These are phyloP conservation scores for Akanthomyces uredinophilus DNA, from an alignment of 2,329 filamentous ascomycete genomes.

Conservation along the genomic window DNA sequence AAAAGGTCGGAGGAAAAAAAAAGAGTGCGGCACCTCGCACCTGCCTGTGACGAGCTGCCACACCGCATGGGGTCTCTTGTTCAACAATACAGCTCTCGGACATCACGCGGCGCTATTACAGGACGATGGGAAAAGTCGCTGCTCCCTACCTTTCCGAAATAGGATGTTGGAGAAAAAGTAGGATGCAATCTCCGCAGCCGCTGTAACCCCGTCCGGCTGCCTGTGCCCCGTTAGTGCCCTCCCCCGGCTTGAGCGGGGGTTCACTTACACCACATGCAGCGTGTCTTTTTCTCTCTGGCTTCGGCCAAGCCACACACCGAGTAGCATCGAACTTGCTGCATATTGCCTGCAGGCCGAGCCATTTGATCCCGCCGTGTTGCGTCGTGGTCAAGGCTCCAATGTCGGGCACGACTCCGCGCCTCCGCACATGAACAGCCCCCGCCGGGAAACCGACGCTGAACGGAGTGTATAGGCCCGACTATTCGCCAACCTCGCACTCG, in stretches of 20 bases:
- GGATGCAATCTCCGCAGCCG: conserved; percentile 1
- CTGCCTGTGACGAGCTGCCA: not conserved
- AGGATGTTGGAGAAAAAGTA: not conserved
- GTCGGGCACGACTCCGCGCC: not conserved
- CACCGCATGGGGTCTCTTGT: not conserved
- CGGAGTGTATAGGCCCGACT: not conserved
- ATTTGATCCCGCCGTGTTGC: not conserved
- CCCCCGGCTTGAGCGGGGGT: not conserved
- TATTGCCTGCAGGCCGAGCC: not conserved
- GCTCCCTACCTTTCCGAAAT: not conserved
- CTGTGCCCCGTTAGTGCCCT: not conserved
- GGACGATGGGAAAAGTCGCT: not conserved
- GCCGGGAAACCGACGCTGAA: not conserved
- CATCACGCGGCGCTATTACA: conserved; percentile 6
- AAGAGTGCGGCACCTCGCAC: too few relatives aligned
- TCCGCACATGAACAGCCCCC: not conserved
- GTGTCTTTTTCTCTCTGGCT: not conserved
- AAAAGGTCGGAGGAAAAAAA: not conserved
- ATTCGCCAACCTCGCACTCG: not conserved
- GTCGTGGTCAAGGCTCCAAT: not conserved
- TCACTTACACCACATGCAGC: conserved; percentile 7
- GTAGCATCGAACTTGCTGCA: not conserved
- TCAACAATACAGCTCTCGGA: not conserved
- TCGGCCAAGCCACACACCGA: not conserved
- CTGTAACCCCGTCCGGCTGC: not conserved